Evolutionary conservation across 768 basidiomycete genomes (phyloP).

Genomic region (Calocybe indica): DNA sequence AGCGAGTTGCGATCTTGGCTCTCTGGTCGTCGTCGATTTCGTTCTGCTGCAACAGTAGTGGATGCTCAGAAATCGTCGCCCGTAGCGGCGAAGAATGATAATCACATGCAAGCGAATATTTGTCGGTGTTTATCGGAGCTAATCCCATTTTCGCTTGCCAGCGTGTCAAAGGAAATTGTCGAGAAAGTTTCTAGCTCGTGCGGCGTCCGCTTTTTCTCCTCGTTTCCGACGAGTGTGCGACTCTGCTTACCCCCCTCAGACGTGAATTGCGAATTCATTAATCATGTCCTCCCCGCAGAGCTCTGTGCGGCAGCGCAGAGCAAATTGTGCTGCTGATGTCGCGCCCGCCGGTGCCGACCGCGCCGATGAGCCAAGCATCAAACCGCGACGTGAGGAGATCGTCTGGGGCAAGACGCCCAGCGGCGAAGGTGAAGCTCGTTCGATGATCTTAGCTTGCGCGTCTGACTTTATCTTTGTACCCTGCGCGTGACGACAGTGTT

Average conservation of each 20-base stretch:
- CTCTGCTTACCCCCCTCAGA: not conserved
- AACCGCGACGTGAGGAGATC: slow-evolving; percentile 41
- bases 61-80: no score
- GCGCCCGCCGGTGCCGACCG: no score
- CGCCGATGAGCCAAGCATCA: slow-evolving; percentile 1
- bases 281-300: slow-evolving; percentile 17
- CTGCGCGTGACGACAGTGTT: slow-evolving; percentile 55
- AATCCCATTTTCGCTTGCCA: no score
- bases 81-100: no score
- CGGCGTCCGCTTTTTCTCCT: slow-evolving; percentile 1
- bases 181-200: not conserved
- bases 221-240: slow-evolving; percentile 4
- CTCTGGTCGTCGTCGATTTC: not conserved
- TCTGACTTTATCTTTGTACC: not conserved
- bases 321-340: no score
- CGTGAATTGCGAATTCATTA: not conserved
- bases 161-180: no score
- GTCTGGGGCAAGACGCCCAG: slow-evolving; percentile 87
- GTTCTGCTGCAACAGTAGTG: not conserved
- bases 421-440: slow-evolving; percentile 53
- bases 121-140: no score
- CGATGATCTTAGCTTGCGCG: no score
- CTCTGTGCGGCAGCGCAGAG: slow-evolving; percentile 27
- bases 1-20: not conserved
- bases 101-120: no score